These are phyloP conservation scores for Micractinium sp. DNA, from an alignment of 139 green algal genomes.

Conservation along the genomic window DNA sequence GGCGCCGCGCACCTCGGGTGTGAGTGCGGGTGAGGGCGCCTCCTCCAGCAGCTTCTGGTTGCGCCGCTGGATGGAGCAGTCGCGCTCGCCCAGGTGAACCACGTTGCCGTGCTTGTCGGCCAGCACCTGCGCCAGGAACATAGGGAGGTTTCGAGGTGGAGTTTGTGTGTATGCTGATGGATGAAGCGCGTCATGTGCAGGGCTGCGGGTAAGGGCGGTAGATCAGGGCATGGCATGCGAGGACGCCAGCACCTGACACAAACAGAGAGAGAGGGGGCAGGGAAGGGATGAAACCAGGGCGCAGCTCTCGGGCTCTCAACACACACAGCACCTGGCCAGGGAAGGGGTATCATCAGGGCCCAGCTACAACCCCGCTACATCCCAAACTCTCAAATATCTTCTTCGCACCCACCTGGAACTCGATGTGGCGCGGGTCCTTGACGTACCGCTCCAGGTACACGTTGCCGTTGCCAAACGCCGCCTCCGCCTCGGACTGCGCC, in stretches of 20 bases:
- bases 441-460: conserved; percentile 96
- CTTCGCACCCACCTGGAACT: conserved; percentile 88
- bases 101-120: conserved; percentile 95
- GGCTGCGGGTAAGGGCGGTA: no score
- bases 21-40: conserved; percentile 88
- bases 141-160: no score
- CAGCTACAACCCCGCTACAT: no score
- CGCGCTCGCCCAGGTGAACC: conserved; percentile 95
- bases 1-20: conserved; percentile 70
- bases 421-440: conserved; percentile 94
- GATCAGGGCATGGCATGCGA: no score
- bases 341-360: no score
- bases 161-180: no score
- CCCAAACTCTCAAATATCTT: background rate
- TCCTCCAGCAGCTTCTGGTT: conserved; percentile 99
- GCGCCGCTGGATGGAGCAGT: conserved; percentile 96
- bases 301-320: no score
- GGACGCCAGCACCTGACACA: no score
- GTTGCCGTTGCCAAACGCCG: conserved; percentile 94
- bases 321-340: no score
- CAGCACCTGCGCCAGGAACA: conserved; percentile 95
- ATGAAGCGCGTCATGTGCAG: no score
- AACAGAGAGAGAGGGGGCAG: background rate
- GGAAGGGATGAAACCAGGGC: background rate
- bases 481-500: conserved; percentile 90